Base-by-base conservation (phyloP, 1,284 basidiomycete genomes). In the Heterobasidion occidentale region DNA sequence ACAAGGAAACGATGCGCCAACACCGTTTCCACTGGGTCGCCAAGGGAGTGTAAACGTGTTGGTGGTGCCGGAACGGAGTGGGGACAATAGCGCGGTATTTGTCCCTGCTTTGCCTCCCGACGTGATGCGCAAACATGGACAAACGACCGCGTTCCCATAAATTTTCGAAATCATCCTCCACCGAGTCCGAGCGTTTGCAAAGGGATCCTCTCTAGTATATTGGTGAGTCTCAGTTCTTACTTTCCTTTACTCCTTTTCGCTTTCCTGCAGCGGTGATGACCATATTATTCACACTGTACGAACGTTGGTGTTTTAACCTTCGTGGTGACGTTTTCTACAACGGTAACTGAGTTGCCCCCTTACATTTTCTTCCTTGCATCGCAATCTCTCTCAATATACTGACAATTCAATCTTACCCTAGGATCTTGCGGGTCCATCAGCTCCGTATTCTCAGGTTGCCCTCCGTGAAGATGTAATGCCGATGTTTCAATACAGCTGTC, bases 311-410 rank as follows among this genome's bases (percentile, higher is more conserved):
- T 66, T 66, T 59, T 59, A 65, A 66, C 65, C 59, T 61, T 64
- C 57, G 75, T 67, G 69, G 63, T 58, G 65, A 64, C 58, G 35
- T 69, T 68, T 67, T 72, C 76, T 80, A 78, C 78, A 78, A 78
- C 78, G 78, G 77, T 79, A 79, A 71, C 84, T 87, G 84, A 88
- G 72, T 75, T 61, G 34, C 51, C 11, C 59, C 9, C 15, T 36
- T 42, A 51, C 46, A 15, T n/a, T 35, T 59, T n/a, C 19, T 15
- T 35, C 20, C 20, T 15, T 53, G 27, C 17, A 15, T 47, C 51
- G 42, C 19, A n/a, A 38, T 50, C 27, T 27, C 27, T 27, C 4
- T 27, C 27, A 27, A 6, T 27, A 6, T 27, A 27, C 27, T 27
- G 27, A 27, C 27, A 27, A 27, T 6, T 4, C 4, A 27, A 27